Evolutionary conservation across 176 grass and related monocot species (phyloP), one percentile per base, ranked within the genome.

Genomic region (Oryza glaberrima): DNA sequence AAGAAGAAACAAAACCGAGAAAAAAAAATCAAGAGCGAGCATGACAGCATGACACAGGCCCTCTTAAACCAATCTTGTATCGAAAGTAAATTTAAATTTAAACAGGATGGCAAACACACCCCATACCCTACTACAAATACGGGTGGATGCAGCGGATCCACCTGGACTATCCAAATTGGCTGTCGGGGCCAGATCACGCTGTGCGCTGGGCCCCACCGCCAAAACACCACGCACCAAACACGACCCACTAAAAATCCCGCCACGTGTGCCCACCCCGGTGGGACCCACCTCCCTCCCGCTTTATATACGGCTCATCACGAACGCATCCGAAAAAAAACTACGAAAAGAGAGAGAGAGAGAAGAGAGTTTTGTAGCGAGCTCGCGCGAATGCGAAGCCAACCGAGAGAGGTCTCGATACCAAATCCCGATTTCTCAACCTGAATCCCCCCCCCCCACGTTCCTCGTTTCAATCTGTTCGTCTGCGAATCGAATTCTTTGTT

Each of bases 181-280:
- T 81, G 56, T 44, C 58, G 43, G 6, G 49, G 40, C 25, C 38
- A 71, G 52, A 32, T 32, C 65, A 52, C 68, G 7, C 61, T 13
- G 61, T 9, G 63, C 41, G 5, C 28, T 41, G 40, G 30, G 17
- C 7, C 7, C 14, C 49, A 58, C 11, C 61, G 0, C 0, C 2
- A 0, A 0, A 77, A 87, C 86, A 76, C 26, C 72, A 70, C 23
- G 14, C 79, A 65, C 52, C 17, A 7, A 10, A 0, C 0, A 0
- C 0, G 0, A 1, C 0, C 86, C 40, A 65, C 7, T 65, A 7
- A 0, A 0, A 0, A 0, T 0, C 0, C 0, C 0, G 72, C 86
- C 79, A 88, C 79, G 86, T 77, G 28, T 2, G 0, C 40, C 72
- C 1, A 14, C 3, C 8, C 41, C 74, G 0, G 17, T 14, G 49